Evolutionary conservation across 305 asterid genomes (phyloP).

Genomic region (Monarda citriodora): DNA sequence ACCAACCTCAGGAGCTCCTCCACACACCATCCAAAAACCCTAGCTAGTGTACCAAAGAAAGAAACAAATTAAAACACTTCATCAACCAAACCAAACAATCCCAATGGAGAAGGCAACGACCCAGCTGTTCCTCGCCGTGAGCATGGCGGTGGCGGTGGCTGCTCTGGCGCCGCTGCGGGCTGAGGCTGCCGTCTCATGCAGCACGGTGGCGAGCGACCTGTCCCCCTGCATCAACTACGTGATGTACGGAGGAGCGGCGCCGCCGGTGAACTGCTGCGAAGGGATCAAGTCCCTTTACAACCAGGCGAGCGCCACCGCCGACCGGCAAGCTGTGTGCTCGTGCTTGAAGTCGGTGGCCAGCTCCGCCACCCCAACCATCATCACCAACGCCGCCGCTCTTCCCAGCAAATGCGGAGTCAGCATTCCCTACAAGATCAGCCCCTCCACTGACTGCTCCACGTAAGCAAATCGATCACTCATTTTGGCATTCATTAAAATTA

Average conservation of each 20-base stretch:
- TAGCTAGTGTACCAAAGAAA: too few species aligned
- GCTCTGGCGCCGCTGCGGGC: slow-evolving; percentile 26
- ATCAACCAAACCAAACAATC: background rate
- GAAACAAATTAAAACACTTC: too few species aligned
- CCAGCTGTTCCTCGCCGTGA: slow-evolving; percentile 21
- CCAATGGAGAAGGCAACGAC: slow-evolving; percentile 33
- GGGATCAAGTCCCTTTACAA: slow-evolving; percentile 35
- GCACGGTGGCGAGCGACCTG: slow-evolving; percentile 22
- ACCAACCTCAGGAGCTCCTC: background rate
- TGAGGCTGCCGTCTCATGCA: slow-evolving; percentile 48
- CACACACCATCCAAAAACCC: background rate
- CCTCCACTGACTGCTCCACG: slow-evolving; percentile 45
- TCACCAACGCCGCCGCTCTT: slow-evolving; percentile 31
- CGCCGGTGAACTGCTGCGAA: slow-evolving; percentile 33
- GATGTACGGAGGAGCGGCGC: slow-evolving; percentile 13
- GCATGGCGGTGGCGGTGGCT: slow-evolving; percentile 24
- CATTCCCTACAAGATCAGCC: slow-evolving; percentile 53
- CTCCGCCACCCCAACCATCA: slow-evolving; percentile 22
- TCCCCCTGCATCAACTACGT: slow-evolving; percentile 46
- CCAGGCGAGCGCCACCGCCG: slow-evolving; percentile 30
- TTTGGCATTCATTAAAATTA: too few species aligned
- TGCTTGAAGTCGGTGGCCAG: slow-evolving; percentile 39
- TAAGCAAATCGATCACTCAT: too few species aligned
- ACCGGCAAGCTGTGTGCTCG: slow-evolving; percentile 47
- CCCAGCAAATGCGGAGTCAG: slow-evolving; percentile 46